Percentiles rank a stretch among this genome's conserved stretches.
Conservation (phyloP, 257 asterid species). For the Gynochthodes officinalis region DNA sequence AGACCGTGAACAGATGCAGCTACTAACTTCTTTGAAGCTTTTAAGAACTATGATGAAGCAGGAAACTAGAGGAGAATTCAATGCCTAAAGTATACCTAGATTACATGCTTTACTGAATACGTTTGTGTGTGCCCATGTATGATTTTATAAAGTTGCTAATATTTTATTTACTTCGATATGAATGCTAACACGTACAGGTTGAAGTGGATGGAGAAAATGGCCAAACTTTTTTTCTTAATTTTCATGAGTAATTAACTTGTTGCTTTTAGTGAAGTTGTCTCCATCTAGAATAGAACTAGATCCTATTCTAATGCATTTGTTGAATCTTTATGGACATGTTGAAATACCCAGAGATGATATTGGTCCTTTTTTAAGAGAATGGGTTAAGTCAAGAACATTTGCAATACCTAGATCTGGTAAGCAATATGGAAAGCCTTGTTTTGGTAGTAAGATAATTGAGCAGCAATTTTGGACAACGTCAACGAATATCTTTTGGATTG, state of each 20-base stretch:
- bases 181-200: background rate
- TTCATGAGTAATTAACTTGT: background rate
- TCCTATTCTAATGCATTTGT: background rate
- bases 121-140: background rate
- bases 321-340: background rate
- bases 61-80: constrained; percentile 97
- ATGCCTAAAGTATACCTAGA: constrained; percentile 70
- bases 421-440: no score
- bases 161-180: background rate
- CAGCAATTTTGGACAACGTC: background rate
- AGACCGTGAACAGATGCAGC: constrained; percentile 96
- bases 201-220: background rate
- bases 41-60: constrained; percentile 96
- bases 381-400: background rate
- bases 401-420: background rate
- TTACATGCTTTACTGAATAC: background rate
- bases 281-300: background rate
- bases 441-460: background rate
- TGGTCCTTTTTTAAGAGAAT: background rate
- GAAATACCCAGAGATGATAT: background rate
- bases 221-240: background rate
- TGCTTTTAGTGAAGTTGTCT: background rate
- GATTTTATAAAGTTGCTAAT: background rate
- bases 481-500: background rate
- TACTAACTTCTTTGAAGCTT: constrained; percentile 97